A percentile compares a stretch with the other conserved stretches of the same genome.
phyloP scores from a whole-genome alignment of 441 rosid genomes.

The Adansonia rubrostipa region DNA sequence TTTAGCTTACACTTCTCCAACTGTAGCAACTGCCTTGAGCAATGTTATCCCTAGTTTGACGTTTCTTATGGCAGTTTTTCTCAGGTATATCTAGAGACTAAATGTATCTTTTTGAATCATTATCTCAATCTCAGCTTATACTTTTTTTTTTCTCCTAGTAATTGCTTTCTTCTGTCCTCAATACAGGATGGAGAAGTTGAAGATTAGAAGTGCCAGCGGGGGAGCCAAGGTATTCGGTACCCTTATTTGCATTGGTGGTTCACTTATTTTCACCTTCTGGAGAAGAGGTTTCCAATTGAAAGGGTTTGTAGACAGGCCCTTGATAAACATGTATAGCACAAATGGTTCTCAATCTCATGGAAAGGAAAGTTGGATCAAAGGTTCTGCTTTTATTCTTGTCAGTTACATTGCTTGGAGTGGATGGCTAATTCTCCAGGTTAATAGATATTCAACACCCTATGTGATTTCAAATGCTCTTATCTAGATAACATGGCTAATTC shows the following conservation, averaged over 20 bases:
- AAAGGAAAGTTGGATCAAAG: slow-evolving; percentile 47
- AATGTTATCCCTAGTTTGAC: slow-evolving; percentile 50
- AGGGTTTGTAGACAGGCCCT: slow-evolving; percentile 40
- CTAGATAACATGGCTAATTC: background rate
- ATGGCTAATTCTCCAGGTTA: slow-evolving; percentile 52
- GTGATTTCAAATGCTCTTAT: background rate
- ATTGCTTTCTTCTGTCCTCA: background rate
- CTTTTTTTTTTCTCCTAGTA: background rate
- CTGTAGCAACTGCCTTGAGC: slow-evolving; percentile 52
- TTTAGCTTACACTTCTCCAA: slow-evolving; percentile 43
- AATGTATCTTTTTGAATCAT: background rate
- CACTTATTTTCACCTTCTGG: slow-evolving; percentile 56
- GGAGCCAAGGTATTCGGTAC: slow-evolving; percentile 47
- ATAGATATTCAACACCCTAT: background rate
- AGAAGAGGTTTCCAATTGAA: slow-evolving; percentile 41
- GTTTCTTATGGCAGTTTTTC: slow-evolving; percentile 44
- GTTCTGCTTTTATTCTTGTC: slow-evolving; percentile 43
- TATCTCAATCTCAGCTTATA: background rate
- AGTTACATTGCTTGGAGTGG: slow-evolving; percentile 50
- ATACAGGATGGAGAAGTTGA: slow-evolving; percentile 52
- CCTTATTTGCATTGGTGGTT: slow-evolving; percentile 43
- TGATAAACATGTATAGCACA: slow-evolving; percentile 32
- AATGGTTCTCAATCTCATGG: background rate
- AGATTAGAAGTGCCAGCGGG: slow-evolving; percentile 37
- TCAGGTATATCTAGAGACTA: slow-evolving; percentile 35